These are phyloP conservation scores for Mycena floridula DNA, from an alignment of 768 basidiomycete species.

Conservation along the genomic window DNA sequence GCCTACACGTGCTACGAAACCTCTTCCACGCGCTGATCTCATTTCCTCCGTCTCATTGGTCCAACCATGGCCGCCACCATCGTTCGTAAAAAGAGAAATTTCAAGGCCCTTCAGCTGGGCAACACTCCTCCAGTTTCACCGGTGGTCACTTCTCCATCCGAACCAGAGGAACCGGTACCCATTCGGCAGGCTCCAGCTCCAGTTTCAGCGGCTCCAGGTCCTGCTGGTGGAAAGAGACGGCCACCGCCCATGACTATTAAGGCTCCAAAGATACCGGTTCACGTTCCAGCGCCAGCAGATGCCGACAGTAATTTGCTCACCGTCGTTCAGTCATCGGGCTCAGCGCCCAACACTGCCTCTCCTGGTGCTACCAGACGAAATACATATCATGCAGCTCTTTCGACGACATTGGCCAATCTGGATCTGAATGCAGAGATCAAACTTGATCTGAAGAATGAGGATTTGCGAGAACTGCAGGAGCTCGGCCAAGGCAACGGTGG, in stretches of 20 bases:
- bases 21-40: neutral
- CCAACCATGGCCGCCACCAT: neutral
- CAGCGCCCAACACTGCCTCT: constrained; percentile 46
- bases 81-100: constrained; percentile 86
- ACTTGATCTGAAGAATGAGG: constrained; percentile 81
- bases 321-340: constrained; percentile 40
- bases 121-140: constrained; percentile 19
- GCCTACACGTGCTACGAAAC: neutral
- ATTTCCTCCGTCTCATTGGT: neutral
- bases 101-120: constrained; percentile 74
- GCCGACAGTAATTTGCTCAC: constrained; percentile 40
- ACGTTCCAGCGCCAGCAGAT: constrained; percentile 17
- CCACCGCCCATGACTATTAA: constrained; percentile 82
- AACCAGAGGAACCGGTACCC: constrained; percentile 31
- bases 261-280: constrained; percentile 55
- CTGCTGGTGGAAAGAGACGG: constrained; percentile 54
- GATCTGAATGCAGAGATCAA: constrained; percentile 85
- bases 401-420: constrained; percentile 78
- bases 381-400: constrained; percentile 74
- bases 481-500: constrained; percentile 96
- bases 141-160: too few relatives aligned
- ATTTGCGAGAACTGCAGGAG: constrained; percentile 85
- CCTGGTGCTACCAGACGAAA: constrained; percentile 54
- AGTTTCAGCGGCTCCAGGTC: too few relatives aligned
- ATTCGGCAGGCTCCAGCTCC: constrained; percentile 44